Percentiles rank a stretch among this genome's conserved stretches.
phyloP scores from a whole-genome alignment of 225 moss, liverwort and hornwort genomes.

The Pleurozium schreberi region DNA sequence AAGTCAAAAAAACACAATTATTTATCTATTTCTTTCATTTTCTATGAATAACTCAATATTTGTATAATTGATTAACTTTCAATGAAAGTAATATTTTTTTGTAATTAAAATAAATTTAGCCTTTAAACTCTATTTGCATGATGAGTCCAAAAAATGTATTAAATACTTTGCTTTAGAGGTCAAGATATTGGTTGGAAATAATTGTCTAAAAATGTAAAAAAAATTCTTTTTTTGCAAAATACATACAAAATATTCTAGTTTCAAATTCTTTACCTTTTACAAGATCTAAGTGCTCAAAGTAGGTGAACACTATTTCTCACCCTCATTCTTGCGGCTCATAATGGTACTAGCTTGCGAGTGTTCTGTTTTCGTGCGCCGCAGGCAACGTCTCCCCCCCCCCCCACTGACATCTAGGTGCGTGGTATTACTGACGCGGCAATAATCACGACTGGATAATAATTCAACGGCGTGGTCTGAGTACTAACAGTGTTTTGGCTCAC shows the following conservation, averaged over 20 bases:
- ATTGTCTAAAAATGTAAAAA: not conserved
- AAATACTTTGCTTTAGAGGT: not conserved
- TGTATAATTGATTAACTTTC: not conserved
- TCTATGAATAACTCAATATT: not conserved
- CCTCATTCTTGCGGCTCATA: no score
- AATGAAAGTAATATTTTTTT: not conserved
- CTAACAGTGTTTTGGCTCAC: no score
- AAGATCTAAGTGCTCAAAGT: not conserved
- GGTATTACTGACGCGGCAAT: no score
- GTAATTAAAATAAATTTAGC: not conserved
- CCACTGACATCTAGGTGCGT: no score
- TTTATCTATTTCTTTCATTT: not conserved
- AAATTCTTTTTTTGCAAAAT: not conserved
- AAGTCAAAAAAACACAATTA: not conserved
- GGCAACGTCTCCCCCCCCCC: no score
- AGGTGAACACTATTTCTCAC: no score
- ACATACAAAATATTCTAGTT: not conserved
- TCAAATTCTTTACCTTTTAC: not conserved
- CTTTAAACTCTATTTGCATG: not conserved
- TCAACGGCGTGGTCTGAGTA: no score
- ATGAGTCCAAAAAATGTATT: not conserved
- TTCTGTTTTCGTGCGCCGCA: no score
- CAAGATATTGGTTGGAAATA: not conserved
- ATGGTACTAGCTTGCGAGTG: no score
- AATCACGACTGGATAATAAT: no score